Base-by-base conservation (phyloP, 306 rosid genomes). In the Malus sylvestris region DNA sequence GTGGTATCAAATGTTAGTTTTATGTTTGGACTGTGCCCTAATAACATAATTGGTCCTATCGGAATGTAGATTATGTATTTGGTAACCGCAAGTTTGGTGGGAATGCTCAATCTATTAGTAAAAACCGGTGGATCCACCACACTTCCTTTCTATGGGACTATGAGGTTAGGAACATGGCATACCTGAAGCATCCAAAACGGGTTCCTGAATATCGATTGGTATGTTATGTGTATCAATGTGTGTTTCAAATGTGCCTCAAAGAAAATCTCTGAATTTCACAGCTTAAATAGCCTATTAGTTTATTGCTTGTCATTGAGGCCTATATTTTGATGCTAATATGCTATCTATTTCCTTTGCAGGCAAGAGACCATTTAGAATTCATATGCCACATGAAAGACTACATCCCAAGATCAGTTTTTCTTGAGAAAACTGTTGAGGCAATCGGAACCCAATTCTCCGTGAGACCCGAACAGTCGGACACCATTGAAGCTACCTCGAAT, bases 141-240 rank as follows among this genome's bases (percentile, higher is more conserved):
- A 92, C 99, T 23, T 92, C 99, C n/a, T 92, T 95, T 81, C 82
- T 92, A 77, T 95, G 96, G 96, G 90, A 95, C 82, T 95, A 85
- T 71, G 96, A 89, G 42, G 85, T 67, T 76, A 81, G 82, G 84
- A 95, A 90, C 85, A 95, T 95, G 99, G 81, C 89, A 68, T 92
- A 95, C 87, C 88, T 92, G 86, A 92, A 82, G 87, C 89, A 76
- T 77, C 97, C 97, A 9, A 87, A 86, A 70, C 88, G 91, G 82
- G 87, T 69, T 75, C 97, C 99, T 15, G 76, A 84, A 19, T 92
- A 95, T 80, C 89, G 97, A 79, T 77, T 76, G 81, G 99, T 95
- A 88, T 83, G 86, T 44, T 38, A 40, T 45, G 33, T 61, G 25
- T 70, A 52, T 70, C 63, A 45, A 49, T 64, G 12, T 30, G 29